These are phyloP conservation scores for Cladosporium halotolerans DNA, from an alignment of 2,329 filamentous ascomycete species.

Conservation along the genomic window DNA sequence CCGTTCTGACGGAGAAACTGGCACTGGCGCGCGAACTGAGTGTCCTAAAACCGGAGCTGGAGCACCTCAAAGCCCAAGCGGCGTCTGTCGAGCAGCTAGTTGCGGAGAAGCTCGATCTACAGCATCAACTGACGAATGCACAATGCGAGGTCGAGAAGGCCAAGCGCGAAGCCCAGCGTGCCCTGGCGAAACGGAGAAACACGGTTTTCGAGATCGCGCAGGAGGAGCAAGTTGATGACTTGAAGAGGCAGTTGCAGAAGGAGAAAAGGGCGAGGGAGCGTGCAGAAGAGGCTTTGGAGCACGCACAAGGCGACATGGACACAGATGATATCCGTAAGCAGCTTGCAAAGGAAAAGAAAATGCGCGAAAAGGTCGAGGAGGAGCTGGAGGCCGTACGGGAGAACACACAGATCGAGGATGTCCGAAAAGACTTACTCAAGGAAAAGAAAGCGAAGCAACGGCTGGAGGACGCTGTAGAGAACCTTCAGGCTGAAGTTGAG, in stretches of 20 bases:
- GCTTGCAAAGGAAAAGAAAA: slow-evolving; percentile 27
- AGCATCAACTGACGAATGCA: slow-evolving; percentile 68
- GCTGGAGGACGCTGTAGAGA: slow-evolving; percentile 33
- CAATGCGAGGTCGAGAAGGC: slow-evolving; percentile 81
- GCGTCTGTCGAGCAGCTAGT: slow-evolving; percentile 60
- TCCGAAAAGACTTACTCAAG: slow-evolving; percentile 27
- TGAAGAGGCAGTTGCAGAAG: slow-evolving; percentile 41
- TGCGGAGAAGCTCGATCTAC: slow-evolving; percentile 71
- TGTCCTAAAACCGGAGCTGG: slow-evolving; percentile 54
- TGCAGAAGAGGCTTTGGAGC: slow-evolving; percentile 32
- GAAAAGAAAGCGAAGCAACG: slow-evolving; percentile 26
- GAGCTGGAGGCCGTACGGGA: slow-evolving; percentile 34
- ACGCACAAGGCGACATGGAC: slow-evolving; percentile 27
- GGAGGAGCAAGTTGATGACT: slow-evolving; percentile 36
- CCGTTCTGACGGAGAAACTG: slow-evolving; percentile 60
- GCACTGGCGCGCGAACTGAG: slow-evolving; percentile 55
- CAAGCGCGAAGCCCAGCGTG: slow-evolving; percentile 61
- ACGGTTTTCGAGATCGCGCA: slow-evolving; percentile 43
- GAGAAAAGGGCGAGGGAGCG: slow-evolving; percentile 42
- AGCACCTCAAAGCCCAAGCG: slow-evolving; percentile 55
- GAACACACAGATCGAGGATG: slow-evolving; percentile 28
- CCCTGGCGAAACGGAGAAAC: slow-evolving; percentile 44
- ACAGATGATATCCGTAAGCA: slow-evolving; percentile 28
- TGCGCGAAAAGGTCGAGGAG: slow-evolving; percentile 28
- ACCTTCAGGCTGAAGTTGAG: slow-evolving; percentile 27